Base-by-base conservation (phyloP, 352 stramenopile genomes). In the Phytophthora cryptogea region DNA sequence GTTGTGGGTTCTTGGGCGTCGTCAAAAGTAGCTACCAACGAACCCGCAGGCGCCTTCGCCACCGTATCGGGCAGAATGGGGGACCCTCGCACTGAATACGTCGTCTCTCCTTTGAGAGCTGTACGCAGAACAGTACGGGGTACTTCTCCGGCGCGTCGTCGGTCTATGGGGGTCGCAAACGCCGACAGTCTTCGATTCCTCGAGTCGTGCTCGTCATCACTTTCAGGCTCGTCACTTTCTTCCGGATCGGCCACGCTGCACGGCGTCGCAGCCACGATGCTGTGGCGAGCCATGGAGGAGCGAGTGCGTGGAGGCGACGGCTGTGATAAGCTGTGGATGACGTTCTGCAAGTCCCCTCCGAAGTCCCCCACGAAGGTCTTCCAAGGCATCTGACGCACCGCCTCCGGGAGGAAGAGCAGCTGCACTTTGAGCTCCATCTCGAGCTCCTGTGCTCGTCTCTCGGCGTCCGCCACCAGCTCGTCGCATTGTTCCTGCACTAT, bases 341-440 rank as follows among this genome's bases (percentile, higher is more conserved):
- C 81, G 56, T 87, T 89, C 49, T 84, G 68, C 26, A 93, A 66
- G 53, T 82, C 80, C 37, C 84, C 84, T 35, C 76, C 79, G 63
- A 87, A 92, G 59, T 92, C 80, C n/a, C 84, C 76, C 37, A 82
- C 86, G 58, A 93, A 90, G 36, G 76, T 90, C 60, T 86, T 88
- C 82, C 82, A 91, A 11, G 80, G 71, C 82, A 93, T 90, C 54
- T 76, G 68, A 23, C 80, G 82, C 61, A 93, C 82, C 5, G 79
- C 71, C 47, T 89, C 75, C 16, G 84, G 84, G 13, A 93, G 55
- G 31, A 74, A 89, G 54, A 92, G 73, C 66, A 93, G 70, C 70
- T 93, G 80, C 63, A 93, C 75, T 32, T 89, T 88, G 30, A 93
- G 72, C 54, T 91, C 82, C 72, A 88, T 83, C 52, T 78, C 63